Conservation (phyloP, 2,329 filamentous ascomycete species). For the Colletotrichum viniferum region DNA sequence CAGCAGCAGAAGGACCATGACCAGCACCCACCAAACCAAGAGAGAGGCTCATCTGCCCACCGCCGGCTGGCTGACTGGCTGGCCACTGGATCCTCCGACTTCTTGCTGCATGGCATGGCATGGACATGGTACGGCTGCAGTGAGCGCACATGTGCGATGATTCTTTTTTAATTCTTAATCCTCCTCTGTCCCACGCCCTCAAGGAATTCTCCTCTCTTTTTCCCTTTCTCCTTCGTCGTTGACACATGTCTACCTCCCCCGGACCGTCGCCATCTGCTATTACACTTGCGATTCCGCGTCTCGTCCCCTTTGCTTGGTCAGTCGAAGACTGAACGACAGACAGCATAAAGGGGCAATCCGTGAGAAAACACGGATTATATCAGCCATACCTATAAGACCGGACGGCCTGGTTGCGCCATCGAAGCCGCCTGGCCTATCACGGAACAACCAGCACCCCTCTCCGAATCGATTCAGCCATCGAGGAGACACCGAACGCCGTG, state of each 20-base stretch:
- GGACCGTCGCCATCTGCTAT: neutral
- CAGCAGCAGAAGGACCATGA: neutral
- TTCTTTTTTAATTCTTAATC: slow-evolving; percentile 16
- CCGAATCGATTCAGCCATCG: neutral
- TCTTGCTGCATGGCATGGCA: slow-evolving; percentile 17
- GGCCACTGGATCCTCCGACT: neutral
- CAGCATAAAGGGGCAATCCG: neutral
- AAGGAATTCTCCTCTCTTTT: neutral
- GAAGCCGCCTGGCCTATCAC: slow-evolving; percentile 1
- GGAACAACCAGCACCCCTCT: neutral
- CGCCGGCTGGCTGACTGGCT: neutral
- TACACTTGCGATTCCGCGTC: neutral
- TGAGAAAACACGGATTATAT: neutral
- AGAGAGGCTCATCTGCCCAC: neutral
- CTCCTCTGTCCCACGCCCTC: slow-evolving; percentile 9
- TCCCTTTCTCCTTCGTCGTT: slow-evolving; percentile 5
- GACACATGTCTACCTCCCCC: slow-evolving; percentile 9
- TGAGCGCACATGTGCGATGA: slow-evolving; percentile 18
- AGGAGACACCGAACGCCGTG: neutral
- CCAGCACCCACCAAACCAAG: neutral
- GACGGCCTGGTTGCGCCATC: slow-evolving; percentile 7
- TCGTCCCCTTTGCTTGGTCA: neutral
- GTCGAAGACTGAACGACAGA: neutral
- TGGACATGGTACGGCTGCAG: slow-evolving; percentile 14
- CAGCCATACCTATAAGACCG: slow-evolving; percentile 12